Evolutionary conservation across 805 yeast genomes (phyloP).

Genomic region (Candida maesae): DNA sequence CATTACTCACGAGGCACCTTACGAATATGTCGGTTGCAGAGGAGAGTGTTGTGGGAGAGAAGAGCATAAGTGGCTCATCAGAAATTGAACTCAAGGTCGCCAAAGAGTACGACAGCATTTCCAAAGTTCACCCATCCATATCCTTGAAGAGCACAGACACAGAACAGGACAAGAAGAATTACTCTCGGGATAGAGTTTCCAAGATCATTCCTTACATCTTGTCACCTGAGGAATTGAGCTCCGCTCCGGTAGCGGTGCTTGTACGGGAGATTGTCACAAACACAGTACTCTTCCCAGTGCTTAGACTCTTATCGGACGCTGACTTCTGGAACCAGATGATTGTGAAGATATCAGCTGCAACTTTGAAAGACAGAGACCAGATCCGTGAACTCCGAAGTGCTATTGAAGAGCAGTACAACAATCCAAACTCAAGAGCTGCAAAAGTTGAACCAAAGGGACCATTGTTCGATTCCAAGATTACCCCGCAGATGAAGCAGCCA

Average conservation of each 20-base stretch:
- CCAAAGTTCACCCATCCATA: constrained; percentile 58
- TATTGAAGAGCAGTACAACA: constrained; percentile 56
- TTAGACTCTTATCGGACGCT: constrained; percentile 56
- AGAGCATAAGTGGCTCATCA: constrained; percentile 29
- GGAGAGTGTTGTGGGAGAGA: constrained; percentile 27
- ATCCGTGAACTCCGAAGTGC: constrained; percentile 70
- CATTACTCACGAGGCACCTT: constrained; percentile 64
- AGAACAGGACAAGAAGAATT: constrained; percentile 43
- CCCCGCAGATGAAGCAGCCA: constrained; percentile 37
- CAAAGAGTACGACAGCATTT: constrained; percentile 30
- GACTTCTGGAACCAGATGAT: constrained; percentile 73
- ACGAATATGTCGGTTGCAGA: constrained; percentile 43
- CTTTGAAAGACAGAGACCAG: constrained; percentile 68
- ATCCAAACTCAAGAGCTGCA: constrained; percentile 8
- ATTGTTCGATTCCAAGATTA: constrained; percentile 32
- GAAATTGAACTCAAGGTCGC: constrained; percentile 42
- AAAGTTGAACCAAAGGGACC: constrained; percentile 18
- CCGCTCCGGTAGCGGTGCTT: constrained; percentile 46
- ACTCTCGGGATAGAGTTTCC: constrained; percentile 42
- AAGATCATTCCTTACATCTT: constrained; percentile 48
- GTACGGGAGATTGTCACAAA: constrained; percentile 61
- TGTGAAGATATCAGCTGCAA: constrained; percentile 54
- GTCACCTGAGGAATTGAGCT: constrained; percentile 38
- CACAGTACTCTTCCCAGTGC: constrained; percentile 50
- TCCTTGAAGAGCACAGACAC: constrained; percentile 33